Evolutionary conservation across 495 filamentous ascomycete genomes (phyloP).

Genomic region (Penicillium bialowiezense): DNA sequence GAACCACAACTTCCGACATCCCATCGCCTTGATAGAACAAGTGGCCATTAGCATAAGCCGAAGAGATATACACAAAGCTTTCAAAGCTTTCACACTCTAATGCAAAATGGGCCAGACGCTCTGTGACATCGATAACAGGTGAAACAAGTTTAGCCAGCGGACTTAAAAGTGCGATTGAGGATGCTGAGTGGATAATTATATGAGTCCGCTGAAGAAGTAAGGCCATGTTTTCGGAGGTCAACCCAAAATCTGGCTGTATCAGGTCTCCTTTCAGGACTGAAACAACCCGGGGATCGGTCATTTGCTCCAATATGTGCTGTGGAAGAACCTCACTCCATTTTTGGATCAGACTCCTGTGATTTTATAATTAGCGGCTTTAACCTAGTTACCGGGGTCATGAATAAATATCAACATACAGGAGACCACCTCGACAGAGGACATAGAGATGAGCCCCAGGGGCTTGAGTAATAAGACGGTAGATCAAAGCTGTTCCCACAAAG

Average conservation of each 20-base stretch:
- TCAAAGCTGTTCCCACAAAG: constrained; percentile 17
- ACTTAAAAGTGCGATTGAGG: constrained; percentile 16
- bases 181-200: constrained; percentile 22
- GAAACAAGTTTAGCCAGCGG: background rate
- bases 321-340: constrained; percentile 10
- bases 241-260: background rate
- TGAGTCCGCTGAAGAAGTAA: background rate
- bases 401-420: constrained; percentile 3
- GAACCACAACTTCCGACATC: background rate
- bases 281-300: background rate
- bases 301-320: background rate
- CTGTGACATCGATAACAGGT: constrained; percentile 4
- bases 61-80: constrained; percentile 15
- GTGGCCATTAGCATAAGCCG: constrained; percentile 7
- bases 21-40: background rate
- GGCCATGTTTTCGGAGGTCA: background rate
- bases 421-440: constrained; percentile 14
- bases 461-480: constrained; percentile 4
- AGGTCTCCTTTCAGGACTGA: constrained; percentile 11
- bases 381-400: background rate
- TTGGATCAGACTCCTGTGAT: background rate
- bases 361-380: background rate
- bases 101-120: background rate
- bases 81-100: background rate
- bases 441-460: constrained; percentile 6